phyloP scores from a whole-genome alignment of 306 rosid genomes.

The Gleditsia sinensis region DNA sequence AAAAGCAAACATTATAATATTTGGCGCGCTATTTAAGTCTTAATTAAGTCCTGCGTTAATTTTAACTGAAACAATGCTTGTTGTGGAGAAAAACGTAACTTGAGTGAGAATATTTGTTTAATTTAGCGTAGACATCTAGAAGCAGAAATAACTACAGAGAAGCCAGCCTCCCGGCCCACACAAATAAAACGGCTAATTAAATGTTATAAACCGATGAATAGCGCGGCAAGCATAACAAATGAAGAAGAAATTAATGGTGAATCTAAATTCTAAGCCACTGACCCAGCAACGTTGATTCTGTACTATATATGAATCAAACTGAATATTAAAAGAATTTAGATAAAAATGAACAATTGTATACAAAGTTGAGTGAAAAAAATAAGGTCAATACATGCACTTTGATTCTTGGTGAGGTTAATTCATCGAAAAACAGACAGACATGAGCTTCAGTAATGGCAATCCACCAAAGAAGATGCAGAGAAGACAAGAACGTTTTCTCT shows the following conservation, averaged over 20 bases:
- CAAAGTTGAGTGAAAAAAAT: slow-evolving; percentile 21
- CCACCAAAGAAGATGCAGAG: slow-evolving; percentile 75
- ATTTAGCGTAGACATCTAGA: neutral
- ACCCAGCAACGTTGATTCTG: slow-evolving; percentile 25
- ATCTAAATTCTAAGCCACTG: neutral
- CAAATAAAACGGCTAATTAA: neutral
- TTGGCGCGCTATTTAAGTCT: neutral
- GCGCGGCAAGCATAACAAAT: neutral
- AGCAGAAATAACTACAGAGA: neutral
- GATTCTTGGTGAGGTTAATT: slow-evolving; percentile 20
- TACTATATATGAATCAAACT: neutral
- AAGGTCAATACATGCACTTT: slow-evolving; percentile 30
- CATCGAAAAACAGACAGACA: neutral
- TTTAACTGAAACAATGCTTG: neutral
- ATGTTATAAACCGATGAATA: neutral
- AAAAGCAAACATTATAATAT: too few species aligned
- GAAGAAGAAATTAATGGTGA: slow-evolving; percentile 14
- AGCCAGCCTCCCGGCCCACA: too few species aligned
- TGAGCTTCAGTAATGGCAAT: slow-evolving; percentile 64
- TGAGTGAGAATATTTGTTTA: neutral
- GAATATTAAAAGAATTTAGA: slow-evolving; percentile 38
- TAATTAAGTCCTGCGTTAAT: neutral
- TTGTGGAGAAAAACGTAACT: neutral
- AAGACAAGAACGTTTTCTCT: slow-evolving; percentile 61
- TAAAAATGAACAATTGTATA: slow-evolving; percentile 50